Percentiles rank a stretch among this genome's conserved stretches.
Evolutionary conservation across 495 filamentous ascomycete genomes (phyloP).

Genomic region (Talaromyces adpressus): DNA sequence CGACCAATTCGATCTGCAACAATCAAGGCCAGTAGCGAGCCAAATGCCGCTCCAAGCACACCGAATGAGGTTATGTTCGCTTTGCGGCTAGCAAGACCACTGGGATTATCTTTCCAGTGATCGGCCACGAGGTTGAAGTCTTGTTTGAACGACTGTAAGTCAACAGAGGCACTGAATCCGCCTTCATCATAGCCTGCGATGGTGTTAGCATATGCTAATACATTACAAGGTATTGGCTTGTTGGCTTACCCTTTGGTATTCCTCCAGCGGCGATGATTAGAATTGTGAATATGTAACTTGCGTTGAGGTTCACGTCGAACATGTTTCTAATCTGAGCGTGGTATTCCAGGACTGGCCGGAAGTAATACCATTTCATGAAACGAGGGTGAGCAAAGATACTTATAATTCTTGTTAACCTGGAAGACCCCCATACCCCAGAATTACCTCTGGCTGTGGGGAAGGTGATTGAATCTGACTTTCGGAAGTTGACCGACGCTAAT

Average conservation of each 20-base stretch:
- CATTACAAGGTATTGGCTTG: not conserved
- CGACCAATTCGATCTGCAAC: conserved; percentile 38
- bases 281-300: too few species aligned
- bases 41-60: conserved; percentile 34
- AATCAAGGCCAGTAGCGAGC: conserved; percentile 29
- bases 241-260: conserved; percentile 34
- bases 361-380: conserved; percentile 14
- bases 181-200: conserved; percentile 41
- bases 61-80: conserved; percentile 43
- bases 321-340: too few species aligned
- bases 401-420: not conserved
- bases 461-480: not conserved
- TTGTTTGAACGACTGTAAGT: conserved; percentile 29
- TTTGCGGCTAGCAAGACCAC: conserved; percentile 31
- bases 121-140: conserved; percentile 33
- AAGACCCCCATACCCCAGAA: not conserved
- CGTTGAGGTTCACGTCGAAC: too few species aligned
- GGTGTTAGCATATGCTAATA: not conserved
- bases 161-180: conserved; percentile 37
- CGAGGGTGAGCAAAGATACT: not conserved
- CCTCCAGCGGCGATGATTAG: conserved; percentile 20
- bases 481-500: not conserved
- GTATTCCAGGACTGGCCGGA: conserved; percentile 14
- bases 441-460: not conserved
- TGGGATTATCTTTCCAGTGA: conserved; percentile 27